A percentile compares a stretch with the other conserved stretches of the same genome.
Evolutionary conservation across 2,329 filamentous ascomycete genomes (phyloP).

Genomic region (Domatiomyces catenatus): DNA sequence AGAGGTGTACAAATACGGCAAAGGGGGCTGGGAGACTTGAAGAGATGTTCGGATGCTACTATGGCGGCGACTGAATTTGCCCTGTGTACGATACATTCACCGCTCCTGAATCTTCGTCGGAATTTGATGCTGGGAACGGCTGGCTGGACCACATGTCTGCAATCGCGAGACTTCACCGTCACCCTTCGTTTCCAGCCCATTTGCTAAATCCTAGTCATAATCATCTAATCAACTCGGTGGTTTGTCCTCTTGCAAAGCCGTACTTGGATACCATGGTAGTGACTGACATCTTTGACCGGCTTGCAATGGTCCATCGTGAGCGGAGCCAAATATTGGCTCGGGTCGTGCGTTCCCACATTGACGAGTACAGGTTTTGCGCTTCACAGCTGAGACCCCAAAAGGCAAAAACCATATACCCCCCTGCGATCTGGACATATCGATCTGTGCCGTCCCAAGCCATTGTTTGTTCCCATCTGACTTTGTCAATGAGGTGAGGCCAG

Average conservation of each 20-base stretch:
- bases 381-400: constrained; percentile 51
- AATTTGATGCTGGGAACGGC: not conserved
- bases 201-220: not conserved
- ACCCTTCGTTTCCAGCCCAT: not conserved
- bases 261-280: constrained; percentile 18
- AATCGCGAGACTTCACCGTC: not conserved
- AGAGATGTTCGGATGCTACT: not conserved
- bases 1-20: not conserved
- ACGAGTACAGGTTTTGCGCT: constrained; percentile 39
- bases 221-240: not conserved
- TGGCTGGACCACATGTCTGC: not conserved
- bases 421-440: constrained; percentile 41
- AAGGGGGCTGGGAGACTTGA: not conserved
- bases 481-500: constrained; percentile 33
- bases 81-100: constrained; percentile 2
- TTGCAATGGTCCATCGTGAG: not conserved
- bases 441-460: constrained; percentile 24
- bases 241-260: constrained; percentile 21
- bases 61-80: not conserved
- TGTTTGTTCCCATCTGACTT: not conserved
- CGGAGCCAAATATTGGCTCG: not conserved
- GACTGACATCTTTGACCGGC: not conserved
- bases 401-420: constrained; percentile 42
- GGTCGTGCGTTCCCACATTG: constrained; percentile 17
- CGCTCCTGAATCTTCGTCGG: constrained; percentile 4